Conservation (phyloP, 129 eudicot species). For the Flaveria brownii region DNA sequence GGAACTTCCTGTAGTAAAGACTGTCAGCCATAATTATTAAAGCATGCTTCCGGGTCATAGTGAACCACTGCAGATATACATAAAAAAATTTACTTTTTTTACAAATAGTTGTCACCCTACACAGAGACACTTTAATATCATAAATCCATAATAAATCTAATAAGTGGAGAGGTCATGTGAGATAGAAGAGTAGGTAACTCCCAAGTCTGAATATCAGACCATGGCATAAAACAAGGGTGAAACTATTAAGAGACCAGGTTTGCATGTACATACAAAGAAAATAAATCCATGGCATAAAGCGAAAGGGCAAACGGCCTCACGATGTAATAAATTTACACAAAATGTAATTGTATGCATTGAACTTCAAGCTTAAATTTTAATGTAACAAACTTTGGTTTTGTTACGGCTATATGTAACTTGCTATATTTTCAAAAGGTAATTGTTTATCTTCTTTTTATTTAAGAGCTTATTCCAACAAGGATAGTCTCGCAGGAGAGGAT, state of each 20-base stretch:
- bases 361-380: neutral
- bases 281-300: neutral
- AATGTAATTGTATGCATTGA: neutral
- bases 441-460: neutral
- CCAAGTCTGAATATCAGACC: conserved; percentile 11
- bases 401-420: neutral
- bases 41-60: conserved; percentile 78
- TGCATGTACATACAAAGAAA: neutral
- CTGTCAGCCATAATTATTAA: conserved; percentile 64
- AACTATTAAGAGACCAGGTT: neutral
- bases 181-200: neutral
- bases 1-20: conserved; percentile 70
- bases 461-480: neutral
- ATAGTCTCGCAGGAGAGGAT: neutral
- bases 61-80: conserved; percentile 70
- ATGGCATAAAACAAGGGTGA: conserved; percentile 7
- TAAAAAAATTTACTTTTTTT: neutral
- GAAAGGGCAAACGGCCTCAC: neutral
- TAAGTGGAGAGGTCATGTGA: neutral
- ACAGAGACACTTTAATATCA: neutral
- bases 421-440: neutral
- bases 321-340: neutral
- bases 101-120: neutral
- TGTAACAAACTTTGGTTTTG: neutral
- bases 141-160: conserved; percentile 2